Conservation (phyloP, 2,329 filamentous ascomycete species). For the Hypoxylon sp. region DNA sequence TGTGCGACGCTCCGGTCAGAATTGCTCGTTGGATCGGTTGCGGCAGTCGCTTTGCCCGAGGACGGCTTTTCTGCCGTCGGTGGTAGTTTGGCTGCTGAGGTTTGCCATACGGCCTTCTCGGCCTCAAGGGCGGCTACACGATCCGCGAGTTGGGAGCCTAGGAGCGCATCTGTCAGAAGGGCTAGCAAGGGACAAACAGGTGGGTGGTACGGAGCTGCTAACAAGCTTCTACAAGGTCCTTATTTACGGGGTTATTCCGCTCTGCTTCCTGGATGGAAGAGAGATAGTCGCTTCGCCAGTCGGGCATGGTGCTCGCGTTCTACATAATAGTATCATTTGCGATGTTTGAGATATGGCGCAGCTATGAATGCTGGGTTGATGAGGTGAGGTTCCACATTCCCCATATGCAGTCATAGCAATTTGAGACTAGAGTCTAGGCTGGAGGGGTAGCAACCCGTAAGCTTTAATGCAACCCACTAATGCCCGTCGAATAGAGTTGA, state of each 20-base stretch:
- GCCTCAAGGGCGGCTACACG: slow-evolving; percentile 74
- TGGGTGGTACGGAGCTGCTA: slow-evolving; percentile 32
- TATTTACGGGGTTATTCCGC: slow-evolving; percentile 72
- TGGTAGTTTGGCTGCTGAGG: slow-evolving; percentile 42
- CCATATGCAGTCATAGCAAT: neutral
- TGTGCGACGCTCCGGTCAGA: slow-evolving; percentile 59
- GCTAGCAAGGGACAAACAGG: neutral
- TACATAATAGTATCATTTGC: slow-evolving; percentile 40
- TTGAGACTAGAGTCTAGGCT: too few species aligned
- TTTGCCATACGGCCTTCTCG: slow-evolving; percentile 61
- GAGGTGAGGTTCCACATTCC: slow-evolving; percentile 23
- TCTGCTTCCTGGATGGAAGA: slow-evolving; percentile 79
- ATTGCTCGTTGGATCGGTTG: slow-evolving; percentile 20
- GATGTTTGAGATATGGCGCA: slow-evolving; percentile 5
- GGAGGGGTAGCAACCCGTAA: slow-evolving; percentile 29
- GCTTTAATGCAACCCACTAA: slow-evolving; percentile 28
- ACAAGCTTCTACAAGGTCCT: slow-evolving; percentile 85
- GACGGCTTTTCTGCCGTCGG: slow-evolving; percentile 43
- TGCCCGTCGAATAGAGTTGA: slow-evolving; percentile 26
- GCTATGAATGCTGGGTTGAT: slow-evolving; percentile 12
- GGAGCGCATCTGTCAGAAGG: slow-evolving; percentile 11
- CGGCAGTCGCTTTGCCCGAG: slow-evolving; percentile 48
- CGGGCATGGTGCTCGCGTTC: slow-evolving; percentile 61
- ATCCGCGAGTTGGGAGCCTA: slow-evolving; percentile 60
- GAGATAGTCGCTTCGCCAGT: slow-evolving; percentile 87